Percentiles rank a stretch among this genome's conserved stretches.
These are phyloP conservation scores for Fraxinus floribunda DNA, from an alignment of 305 asterid genomes.

Conservation along the genomic window DNA sequence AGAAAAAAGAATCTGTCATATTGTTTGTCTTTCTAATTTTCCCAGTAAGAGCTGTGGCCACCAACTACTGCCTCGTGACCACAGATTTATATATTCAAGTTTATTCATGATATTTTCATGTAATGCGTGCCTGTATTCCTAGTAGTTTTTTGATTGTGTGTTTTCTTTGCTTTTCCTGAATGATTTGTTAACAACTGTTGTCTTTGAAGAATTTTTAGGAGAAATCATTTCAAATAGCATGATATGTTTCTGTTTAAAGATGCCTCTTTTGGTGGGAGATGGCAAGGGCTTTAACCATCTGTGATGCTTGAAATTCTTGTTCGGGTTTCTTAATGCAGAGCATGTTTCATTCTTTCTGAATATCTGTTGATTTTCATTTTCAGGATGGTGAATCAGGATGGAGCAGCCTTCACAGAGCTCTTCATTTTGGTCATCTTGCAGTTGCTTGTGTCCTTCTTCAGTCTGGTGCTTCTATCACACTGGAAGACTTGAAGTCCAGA, in stretches of 20 bases:
- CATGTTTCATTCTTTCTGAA: slow-evolving; percentile 15
- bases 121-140: neutral
- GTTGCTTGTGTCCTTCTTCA: slow-evolving; percentile 88
- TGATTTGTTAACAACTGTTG: neutral
- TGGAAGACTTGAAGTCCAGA: slow-evolving; percentile 84
- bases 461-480: slow-evolving; percentile 63
- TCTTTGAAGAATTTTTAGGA: neutral
- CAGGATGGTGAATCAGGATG: slow-evolving; percentile 99
- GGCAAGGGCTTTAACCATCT: slow-evolving; percentile 20
- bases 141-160: slow-evolving; percentile 2
- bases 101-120: neutral
- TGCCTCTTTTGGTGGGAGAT: slow-evolving; percentile 14
- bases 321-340: slow-evolving; percentile 10
- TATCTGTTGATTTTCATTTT: slow-evolving; percentile 14
- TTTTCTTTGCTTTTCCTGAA: neutral
- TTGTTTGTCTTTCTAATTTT: neutral
- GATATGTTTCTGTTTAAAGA: slow-evolving; percentile 13
- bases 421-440: slow-evolving; percentile 95
- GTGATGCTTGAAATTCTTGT: slow-evolving; percentile 14
- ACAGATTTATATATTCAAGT: neutral
- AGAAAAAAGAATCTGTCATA: neutral
- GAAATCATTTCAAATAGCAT: neutral
- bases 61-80: neutral
- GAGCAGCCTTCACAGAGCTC: slow-evolving; percentile 96
- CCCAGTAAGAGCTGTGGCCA: neutral